phyloP scores from a whole-genome alignment of 805 yeast species.

The Candida xiaguanensis region DNA sequence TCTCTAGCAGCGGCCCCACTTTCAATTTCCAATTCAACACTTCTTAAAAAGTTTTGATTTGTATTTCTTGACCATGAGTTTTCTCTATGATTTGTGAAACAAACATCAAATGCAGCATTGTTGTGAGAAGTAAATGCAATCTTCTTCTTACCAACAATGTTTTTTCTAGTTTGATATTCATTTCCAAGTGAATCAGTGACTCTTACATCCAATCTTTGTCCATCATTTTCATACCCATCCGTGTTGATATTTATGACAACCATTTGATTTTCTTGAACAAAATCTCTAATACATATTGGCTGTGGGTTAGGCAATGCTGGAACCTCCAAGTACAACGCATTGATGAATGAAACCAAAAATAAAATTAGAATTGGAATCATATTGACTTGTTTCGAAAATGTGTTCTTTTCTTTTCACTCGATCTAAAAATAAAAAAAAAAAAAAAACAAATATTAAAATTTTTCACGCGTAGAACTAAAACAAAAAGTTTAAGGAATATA shows the following conservation, averaged over 20 bases:
- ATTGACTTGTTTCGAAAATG: conserved; percentile 1
- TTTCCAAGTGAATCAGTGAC: conserved; percentile 81
- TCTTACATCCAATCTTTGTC: conserved; percentile 68
- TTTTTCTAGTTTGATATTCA: conserved; percentile 71
- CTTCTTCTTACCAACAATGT: conserved; percentile 66
- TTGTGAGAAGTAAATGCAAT: conserved; percentile 84
- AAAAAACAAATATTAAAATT: background rate
- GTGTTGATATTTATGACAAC: conserved; percentile 82
- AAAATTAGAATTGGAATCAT: conserved; percentile 3
- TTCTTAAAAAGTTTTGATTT: conserved; percentile 53
- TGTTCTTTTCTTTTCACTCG: conserved; percentile 3
- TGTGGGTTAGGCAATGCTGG: conserved; percentile 44
- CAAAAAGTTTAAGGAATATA: background rate
- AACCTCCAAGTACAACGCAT: conserved; percentile 50
- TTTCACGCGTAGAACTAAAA: conserved; percentile 5
- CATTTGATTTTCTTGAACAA: conserved; percentile 76
- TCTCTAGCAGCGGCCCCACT: conserved; percentile 97
- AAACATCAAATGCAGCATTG: conserved; percentile 83
- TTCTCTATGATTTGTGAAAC: conserved; percentile 67
- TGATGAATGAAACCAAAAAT: conserved; percentile 15
- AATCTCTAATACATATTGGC: conserved; percentile 89
- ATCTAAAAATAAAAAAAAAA: background rate
- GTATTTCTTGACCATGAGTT: conserved; percentile 26
- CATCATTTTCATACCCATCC: conserved; percentile 78
- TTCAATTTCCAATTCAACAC: conserved; percentile 86